Conservation (phyloP, 2,329 filamentous ascomycete species). For the Aureobasidium uvarum region DNA sequence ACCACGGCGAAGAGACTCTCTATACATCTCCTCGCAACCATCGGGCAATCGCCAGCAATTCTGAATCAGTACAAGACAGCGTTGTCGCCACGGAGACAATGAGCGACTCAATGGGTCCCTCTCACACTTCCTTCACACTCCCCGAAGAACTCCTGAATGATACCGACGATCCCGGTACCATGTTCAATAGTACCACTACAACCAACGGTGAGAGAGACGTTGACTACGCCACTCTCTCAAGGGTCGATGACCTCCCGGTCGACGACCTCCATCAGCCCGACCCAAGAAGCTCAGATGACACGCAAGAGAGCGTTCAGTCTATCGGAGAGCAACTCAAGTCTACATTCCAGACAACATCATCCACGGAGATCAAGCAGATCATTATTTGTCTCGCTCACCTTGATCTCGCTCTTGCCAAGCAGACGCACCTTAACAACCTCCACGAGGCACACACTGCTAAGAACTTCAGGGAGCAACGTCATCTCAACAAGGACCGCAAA, state of each 20-base stretch:
- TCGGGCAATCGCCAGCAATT: not conserved
- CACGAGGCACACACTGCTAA: not conserved
- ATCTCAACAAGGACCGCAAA: slow-evolving; percentile 5
- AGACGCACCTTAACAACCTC: not conserved
- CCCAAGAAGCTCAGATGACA: not conserved
- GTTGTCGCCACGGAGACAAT: not conserved
- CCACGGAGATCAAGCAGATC: not conserved
- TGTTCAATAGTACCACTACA: too few species aligned
- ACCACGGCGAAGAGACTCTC: not conserved
- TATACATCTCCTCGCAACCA: not conserved
- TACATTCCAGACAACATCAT: not conserved
- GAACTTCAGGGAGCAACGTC: not conserved
- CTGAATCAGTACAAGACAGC: not conserved
- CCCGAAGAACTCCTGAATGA: not conserved
- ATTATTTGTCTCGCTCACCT: not conserved
- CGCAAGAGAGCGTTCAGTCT: not conserved
- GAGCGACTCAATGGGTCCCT: not conserved
- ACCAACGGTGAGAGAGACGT: not conserved
- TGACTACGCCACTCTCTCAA: not conserved
- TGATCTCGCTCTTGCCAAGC: not conserved
- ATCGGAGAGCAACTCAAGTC: not conserved
- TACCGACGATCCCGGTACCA: not conserved
- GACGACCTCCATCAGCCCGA: not conserved
- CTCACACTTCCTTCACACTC: too few species aligned
- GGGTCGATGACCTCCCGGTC: not conserved